A percentile compares a stretch with the other conserved stretches of the same genome.
phyloP scores from a whole-genome alignment of 2,329 filamentous ascomycete species.

The Nakataea oryzae region DNA sequence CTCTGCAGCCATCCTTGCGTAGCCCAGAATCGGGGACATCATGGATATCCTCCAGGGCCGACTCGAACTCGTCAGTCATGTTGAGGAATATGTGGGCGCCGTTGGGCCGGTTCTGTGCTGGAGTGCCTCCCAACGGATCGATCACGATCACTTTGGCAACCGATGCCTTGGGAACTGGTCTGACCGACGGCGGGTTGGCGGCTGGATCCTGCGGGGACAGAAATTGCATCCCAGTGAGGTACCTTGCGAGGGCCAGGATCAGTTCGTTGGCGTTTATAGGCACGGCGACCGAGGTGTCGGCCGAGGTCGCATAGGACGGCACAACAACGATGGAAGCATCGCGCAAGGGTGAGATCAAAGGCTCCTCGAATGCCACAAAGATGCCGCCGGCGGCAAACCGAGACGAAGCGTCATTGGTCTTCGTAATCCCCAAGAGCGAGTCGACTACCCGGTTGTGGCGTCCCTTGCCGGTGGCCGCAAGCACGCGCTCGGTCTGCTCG shows the following conservation, averaged over 20 bases:
- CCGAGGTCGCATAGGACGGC: constrained; percentile 34
- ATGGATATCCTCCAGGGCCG: constrained; percentile 53
- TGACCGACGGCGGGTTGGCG: neutral
- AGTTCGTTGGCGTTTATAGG: constrained; percentile 46
- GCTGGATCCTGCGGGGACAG: constrained; percentile 15
- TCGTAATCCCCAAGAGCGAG: constrained; percentile 33
- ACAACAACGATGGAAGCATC: constrained; percentile 63
- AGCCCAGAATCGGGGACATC: neutral
- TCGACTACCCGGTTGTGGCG: constrained; percentile 61
- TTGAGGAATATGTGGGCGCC: constrained; percentile 81
- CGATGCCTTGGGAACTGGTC: constrained; percentile 35
- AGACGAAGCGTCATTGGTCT: constrained; percentile 13
- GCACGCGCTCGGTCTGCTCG: constrained; percentile 2
- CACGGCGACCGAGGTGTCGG: constrained; percentile 25
- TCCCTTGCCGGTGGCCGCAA: constrained; percentile 28
- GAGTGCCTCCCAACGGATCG: constrained; percentile 78
- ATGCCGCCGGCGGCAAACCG: constrained; percentile 21
- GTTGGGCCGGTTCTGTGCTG: constrained; percentile 49
- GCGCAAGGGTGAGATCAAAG: constrained; percentile 55
- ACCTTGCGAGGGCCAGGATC: constrained; percentile 65
- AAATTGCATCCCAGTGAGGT: constrained; percentile 59
- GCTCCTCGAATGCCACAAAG: constrained; percentile 33
- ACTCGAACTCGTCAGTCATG: constrained; percentile 75
- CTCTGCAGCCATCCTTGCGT: constrained; percentile 14
- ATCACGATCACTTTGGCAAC: constrained; percentile 83